phyloP scores from a whole-genome alignment of 2,329 filamentous ascomycete genomes.

The Ophiostoma novo-ulmi region DNA sequence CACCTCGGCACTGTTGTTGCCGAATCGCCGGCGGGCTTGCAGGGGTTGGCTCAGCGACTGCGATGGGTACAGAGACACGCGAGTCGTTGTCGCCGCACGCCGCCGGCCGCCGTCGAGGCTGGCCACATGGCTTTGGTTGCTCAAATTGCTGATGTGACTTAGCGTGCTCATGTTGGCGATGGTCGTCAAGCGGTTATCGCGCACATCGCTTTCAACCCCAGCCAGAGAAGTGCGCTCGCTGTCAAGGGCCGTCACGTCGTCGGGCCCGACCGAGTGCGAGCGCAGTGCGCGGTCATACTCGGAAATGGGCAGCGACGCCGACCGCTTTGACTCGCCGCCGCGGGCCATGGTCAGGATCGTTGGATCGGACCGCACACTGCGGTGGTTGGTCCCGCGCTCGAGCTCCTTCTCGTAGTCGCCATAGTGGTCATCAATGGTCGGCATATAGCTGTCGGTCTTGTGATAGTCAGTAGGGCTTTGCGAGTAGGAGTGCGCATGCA shows the following conservation, averaged over 20 bases:
- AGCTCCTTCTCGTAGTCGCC: conserved; percentile 2
- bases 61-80: conserved; percentile 36
- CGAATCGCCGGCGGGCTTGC: conserved; percentile 32
- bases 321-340: conserved; percentile 46
- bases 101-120: conserved; percentile 30
- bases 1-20: conserved; percentile 27
- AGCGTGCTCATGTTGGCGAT: neutral
- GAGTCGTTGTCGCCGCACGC: conserved; percentile 39
- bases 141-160: neutral
- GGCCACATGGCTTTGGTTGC: neutral
- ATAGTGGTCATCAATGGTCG: conserved; percentile 1
- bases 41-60: conserved; percentile 1
- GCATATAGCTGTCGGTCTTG: conserved; percentile 10
- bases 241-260: conserved; percentile 50
- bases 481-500: neutral
- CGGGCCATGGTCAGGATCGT: conserved; percentile 36
- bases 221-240: conserved; percentile 51
- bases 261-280: conserved; percentile 56
- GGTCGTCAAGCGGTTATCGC: neutral
- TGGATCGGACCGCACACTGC: conserved; percentile 43
- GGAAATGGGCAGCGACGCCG: conserved; percentile 54
- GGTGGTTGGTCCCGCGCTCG: conserved; percentile 38
- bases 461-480: neutral
- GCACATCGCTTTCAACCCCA: neutral
- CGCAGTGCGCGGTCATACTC: conserved; percentile 57